A percentile compares a stretch with the other conserved stretches of the same genome.
These are phyloP conservation scores for Sporothrix globosa DNA, from an alignment of 2,329 filamentous ascomycete genomes.

Conservation along the genomic window DNA sequence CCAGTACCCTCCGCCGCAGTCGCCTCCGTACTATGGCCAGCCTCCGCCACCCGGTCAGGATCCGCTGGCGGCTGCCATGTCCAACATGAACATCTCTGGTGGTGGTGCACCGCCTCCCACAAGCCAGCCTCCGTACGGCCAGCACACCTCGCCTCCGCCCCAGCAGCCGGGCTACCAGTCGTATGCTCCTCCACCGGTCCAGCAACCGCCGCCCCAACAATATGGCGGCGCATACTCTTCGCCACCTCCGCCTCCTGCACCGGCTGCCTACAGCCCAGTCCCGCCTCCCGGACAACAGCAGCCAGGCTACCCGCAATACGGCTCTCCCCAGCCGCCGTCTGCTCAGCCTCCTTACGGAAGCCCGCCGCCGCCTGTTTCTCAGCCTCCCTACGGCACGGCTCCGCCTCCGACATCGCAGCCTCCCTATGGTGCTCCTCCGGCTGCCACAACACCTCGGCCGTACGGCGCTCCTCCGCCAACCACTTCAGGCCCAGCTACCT, in stretches of 20 bases:
- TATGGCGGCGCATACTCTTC: constrained; percentile 22
- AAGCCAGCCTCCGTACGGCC: constrained; percentile 25
- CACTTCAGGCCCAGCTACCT: neutral
- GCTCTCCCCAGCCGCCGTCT: constrained; percentile 9
- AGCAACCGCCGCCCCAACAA: neutral
- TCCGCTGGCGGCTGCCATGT: constrained; percentile 31
- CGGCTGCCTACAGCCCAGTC: constrained; percentile 12
- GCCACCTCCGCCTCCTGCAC: constrained; percentile 3
- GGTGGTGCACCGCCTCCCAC: constrained; percentile 25
- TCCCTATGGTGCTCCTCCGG: constrained; percentile 5
- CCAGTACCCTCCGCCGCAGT: constrained; percentile 21
- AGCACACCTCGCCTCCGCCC: constrained; percentile 13
- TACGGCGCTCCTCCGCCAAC: constrained; percentile 8
- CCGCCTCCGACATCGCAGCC: constrained; percentile 15
- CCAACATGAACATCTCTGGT: constrained; percentile 32
- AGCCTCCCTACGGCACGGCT: constrained; percentile 21
- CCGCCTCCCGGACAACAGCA: constrained; percentile 24
- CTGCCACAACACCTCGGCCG: neutral
- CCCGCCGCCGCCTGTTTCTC: constrained; percentile 10
- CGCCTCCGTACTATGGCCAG: constrained; percentile 27
- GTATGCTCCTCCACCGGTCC: constrained; percentile 15
- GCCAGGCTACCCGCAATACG: neutral
- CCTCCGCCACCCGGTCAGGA: constrained; percentile 26
- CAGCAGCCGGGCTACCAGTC: constrained; percentile 31
- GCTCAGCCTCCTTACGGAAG: constrained; percentile 23